Base-by-base conservation (phyloP, 257 asterid genomes). In the Verbascum thapsus region DNA sequence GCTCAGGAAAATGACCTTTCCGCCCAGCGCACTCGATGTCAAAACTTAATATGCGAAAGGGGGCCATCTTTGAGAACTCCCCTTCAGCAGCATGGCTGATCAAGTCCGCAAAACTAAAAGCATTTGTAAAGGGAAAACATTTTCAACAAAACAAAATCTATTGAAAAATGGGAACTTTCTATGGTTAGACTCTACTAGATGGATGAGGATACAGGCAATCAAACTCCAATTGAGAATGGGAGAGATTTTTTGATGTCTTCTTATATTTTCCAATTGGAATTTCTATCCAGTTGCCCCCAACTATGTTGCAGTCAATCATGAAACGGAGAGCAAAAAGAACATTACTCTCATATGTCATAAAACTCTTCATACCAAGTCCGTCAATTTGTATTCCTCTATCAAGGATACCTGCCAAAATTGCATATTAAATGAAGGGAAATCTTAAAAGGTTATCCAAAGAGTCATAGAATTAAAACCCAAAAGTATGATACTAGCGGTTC, bases 1-100 rank as follows among this genome's bases (percentile, higher is more conserved):
- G 96, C 78, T 94, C 99, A 8, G 99, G 99, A 67, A 94, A 94
- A 70, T 58, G 94, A 30, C 99, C 99, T 81, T 94, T 94, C 64
- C 99, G 94, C 58, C 99, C 99, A 76, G 99, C 95, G 43, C 99
- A 94, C 73, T 94, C 99, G 43, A 94, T 94, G 80, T 94, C 99
- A 70, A 94, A 94, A 81, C 99, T 94, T 67, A 94, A 74, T 78
- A 94, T 81, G 69, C 99, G 95, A 78, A 94, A 94, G 37, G 99
- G 99, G 64, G 99, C 99, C 96, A 94, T 90, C 87, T 85, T 94
- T 57, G 96, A 94, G 80, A 69, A 94, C 64, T 85, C 94, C 57
- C 99, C 99, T 82, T 94, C 99, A 20, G 96, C 85, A 52, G 75
- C 78, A 90, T 94, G 97, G 74, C 96, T 90, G 73, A 90, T 76